Conservation (phyloP, 2,329 filamentous ascomycete genomes). For the Aspergillus udagawae region DNA sequence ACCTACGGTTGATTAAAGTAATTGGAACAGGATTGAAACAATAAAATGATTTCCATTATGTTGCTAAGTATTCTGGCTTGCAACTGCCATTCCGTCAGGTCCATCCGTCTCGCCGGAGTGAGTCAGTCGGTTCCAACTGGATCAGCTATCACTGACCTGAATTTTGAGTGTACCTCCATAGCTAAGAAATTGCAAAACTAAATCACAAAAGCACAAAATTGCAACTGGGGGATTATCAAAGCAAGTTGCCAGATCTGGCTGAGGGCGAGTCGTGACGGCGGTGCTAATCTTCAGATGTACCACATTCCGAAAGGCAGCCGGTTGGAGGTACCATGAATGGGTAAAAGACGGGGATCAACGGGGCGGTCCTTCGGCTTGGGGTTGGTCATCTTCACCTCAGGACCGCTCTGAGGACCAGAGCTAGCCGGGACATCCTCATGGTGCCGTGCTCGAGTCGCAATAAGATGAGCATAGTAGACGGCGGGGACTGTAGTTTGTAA, state of each 20-base stretch:
- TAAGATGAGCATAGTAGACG: slow-evolving; percentile 93
- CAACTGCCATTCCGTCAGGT: slow-evolving; percentile 9
- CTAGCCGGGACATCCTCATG: slow-evolving; percentile 58
- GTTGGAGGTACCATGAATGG: slow-evolving; percentile 28
- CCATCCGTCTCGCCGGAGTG: slow-evolving; percentile 1
- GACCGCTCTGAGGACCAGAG: slow-evolving; percentile 39
- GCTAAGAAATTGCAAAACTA: neutral
- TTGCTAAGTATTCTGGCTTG: slow-evolving; percentile 2
- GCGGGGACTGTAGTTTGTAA: slow-evolving; percentile 56
- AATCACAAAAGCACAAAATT: neutral
- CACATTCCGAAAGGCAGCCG: slow-evolving; percentile 35
- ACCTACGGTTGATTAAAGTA: neutral
- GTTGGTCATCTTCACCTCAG: slow-evolving; percentile 30
- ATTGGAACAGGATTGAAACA: neutral
- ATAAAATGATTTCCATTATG: neutral
- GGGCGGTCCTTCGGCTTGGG: slow-evolving; percentile 24
- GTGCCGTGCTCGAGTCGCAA: slow-evolving; percentile 70
- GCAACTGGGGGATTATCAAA: neutral
- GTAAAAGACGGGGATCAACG: slow-evolving; percentile 31
- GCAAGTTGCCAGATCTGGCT: neutral
- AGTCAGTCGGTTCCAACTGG: slow-evolving; percentile 6
- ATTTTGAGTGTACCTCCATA: neutral
- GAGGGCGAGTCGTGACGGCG: neutral
- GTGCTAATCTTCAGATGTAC: slow-evolving; percentile 32
- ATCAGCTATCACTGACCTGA: slow-evolving; percentile 6